Percentiles rank a stretch among this genome's conserved stretches.
Conservation (phyloP, 768 basidiomycete species). For the Thelephora ganbajun region DNA sequence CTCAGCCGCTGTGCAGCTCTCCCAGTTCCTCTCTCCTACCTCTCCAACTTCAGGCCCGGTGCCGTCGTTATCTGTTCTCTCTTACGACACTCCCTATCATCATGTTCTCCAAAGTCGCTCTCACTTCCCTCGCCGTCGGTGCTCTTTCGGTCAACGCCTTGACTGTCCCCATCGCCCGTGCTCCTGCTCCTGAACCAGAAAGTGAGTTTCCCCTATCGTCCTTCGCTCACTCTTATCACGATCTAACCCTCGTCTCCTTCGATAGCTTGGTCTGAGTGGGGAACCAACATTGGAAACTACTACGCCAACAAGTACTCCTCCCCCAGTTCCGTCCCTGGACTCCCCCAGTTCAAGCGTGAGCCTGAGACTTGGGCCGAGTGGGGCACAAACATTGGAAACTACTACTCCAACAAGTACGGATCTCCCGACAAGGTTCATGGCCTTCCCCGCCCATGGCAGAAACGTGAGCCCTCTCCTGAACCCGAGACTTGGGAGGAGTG, state of each 20-base stretch:
- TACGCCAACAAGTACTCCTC: neutral
- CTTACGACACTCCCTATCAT: neutral
- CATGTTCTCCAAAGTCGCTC: neutral
- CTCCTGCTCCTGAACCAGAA: neutral
- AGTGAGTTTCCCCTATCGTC: neutral
- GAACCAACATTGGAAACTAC: neutral
- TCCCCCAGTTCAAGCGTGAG: neutral
- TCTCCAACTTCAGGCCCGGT: neutral
- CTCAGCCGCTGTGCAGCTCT: neutral
- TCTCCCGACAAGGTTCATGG: neutral
- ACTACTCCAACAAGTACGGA: neutral
- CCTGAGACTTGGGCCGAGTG: neutral
- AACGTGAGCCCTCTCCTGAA: neutral
- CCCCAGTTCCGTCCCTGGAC: neutral
- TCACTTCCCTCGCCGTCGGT: neutral
- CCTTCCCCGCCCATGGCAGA: neutral
- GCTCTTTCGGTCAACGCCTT: neutral
- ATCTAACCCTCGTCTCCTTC: neutral
- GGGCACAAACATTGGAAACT: neutral
- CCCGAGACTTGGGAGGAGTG: neutral
- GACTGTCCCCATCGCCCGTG: neutral
- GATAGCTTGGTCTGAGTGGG: neutral
- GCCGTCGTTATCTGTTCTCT: neutral
- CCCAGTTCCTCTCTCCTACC: neutral
- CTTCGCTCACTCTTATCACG: neutral